These are phyloP conservation scores for Hymenotorrendiella dingleyae DNA, from an alignment of 2,329 filamentous ascomycete genomes.

Conservation along the genomic window DNA sequence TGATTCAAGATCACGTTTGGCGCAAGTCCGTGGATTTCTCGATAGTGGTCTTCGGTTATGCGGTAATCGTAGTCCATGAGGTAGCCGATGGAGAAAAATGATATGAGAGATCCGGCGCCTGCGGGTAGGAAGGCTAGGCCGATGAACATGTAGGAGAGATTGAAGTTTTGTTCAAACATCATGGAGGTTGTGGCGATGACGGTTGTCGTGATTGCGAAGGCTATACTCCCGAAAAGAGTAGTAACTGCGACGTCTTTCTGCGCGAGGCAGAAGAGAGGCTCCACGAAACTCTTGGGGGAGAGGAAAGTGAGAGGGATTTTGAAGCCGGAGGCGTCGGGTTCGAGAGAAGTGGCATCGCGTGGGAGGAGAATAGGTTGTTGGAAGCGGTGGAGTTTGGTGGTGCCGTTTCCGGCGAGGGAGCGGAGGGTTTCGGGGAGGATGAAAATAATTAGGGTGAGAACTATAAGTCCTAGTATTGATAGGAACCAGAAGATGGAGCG, in stretches of 20 bases:
- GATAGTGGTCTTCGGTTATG: slow-evolving; percentile 32
- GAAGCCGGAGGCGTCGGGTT: slow-evolving; percentile 19
- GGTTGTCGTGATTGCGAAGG: slow-evolving; percentile 42
- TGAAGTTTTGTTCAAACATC: slow-evolving; percentile 30
- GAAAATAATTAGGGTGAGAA: slow-evolving; percentile 27
- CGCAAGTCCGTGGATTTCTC: slow-evolving; percentile 40
- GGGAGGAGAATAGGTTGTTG: slow-evolving; percentile 30
- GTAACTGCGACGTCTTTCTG: slow-evolving; percentile 6
- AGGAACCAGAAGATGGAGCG: slow-evolving; percentile 46
- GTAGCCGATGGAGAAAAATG: slow-evolving; percentile 41
- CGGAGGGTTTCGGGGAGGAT: slow-evolving; percentile 24
- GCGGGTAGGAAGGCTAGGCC: slow-evolving; percentile 31
- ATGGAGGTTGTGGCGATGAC: slow-evolving; percentile 38
- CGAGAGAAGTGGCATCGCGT: slow-evolving; percentile 1
- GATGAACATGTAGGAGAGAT: slow-evolving; percentile 5
- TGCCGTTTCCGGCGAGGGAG: slow-evolving; percentile 23
- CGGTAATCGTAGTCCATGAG: slow-evolving; percentile 62
- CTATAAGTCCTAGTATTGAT: slow-evolving; percentile 35
- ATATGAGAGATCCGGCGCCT: slow-evolving; percentile 39
- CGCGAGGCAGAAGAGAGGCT: slow-evolving; percentile 7
- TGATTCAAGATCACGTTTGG: neutral
- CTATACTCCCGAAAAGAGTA: slow-evolving; percentile 37
- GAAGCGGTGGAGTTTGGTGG: slow-evolving; percentile 29
- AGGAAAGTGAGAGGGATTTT: slow-evolving; percentile 34
- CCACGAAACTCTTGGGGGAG: slow-evolving; percentile 19